phyloP scores from a whole-genome alignment of 2,329 filamentous ascomycete species.

The Talaromyces sp. region DNA sequence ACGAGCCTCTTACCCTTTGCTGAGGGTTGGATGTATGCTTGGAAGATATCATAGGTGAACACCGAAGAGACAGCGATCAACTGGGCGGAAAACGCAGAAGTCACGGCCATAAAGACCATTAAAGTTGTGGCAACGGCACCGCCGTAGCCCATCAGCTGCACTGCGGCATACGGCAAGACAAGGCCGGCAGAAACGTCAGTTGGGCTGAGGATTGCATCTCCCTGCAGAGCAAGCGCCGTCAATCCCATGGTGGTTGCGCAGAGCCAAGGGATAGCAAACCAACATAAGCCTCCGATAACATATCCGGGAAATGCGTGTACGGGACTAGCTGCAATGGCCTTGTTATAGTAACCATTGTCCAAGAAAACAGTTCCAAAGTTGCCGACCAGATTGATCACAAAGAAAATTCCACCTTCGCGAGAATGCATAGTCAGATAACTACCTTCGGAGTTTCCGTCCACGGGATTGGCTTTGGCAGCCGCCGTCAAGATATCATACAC shows the following conservation, averaged over 20 bases:
- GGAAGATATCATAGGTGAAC: conserved; percentile 82
- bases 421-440: conserved; percentile 85
- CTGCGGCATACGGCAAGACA: conserved; percentile 78
- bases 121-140: conserved; percentile 74
- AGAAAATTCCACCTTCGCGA: conserved; percentile 77
- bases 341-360: conserved; percentile 86
- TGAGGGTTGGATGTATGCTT: conserved; percentile 74
- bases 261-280: conserved; percentile 92
- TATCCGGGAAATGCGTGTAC: conserved; percentile 85
- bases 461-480: conserved; percentile 64
- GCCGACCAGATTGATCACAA: conserved; percentile 82
- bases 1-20: conserved; percentile 74
- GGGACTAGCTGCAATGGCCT: conserved; percentile 81
- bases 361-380: conserved; percentile 82
- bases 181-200: conserved; percentile 76
- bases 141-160: conserved; percentile 74
- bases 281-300: conserved; percentile 76
- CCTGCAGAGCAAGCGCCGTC: conserved; percentile 72
- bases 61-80: conserved; percentile 85
- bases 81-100: conserved; percentile 74
- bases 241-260: conserved; percentile 85
- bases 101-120: conserved; percentile 87
- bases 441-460: conserved; percentile 72
- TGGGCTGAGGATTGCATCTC: conserved; percentile 64
- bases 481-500: conserved; percentile 74